Conservation (phyloP, 1,284 basidiomycete genomes). For the Fistulinella cinereoalba region DNA sequence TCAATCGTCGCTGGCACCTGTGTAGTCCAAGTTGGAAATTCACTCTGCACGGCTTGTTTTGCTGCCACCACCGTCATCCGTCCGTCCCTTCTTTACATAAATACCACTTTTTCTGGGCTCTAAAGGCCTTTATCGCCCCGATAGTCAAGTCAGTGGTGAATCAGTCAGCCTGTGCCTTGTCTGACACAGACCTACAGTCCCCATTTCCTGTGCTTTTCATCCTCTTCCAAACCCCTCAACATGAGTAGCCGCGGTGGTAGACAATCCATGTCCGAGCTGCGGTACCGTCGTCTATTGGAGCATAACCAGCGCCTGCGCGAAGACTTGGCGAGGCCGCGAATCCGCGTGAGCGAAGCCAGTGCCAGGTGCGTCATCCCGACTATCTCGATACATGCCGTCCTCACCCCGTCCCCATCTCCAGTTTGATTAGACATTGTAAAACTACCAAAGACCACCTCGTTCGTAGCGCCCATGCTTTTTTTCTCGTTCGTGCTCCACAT, state of each 20-base stretch:
- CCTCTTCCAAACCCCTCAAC: conserved; percentile 15
- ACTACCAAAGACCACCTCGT: conserved; percentile 73
- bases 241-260: conserved; percentile 65
- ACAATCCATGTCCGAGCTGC: conserved; percentile 95
- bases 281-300: conserved; percentile 88
- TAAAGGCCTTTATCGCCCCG: background rate
- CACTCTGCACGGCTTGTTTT: conserved; percentile 10
- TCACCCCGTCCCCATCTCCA: conserved; percentile 31
- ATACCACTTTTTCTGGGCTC: conserved; percentile 1
- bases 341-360: conserved; percentile 89
- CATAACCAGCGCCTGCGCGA: conserved; percentile 91
- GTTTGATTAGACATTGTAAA: conserved; percentile 90
- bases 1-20: background rate
- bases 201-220: conserved; percentile 1
- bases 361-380: conserved; percentile 61
- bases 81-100: too few relatives aligned
- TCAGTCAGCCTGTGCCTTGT: too few relatives aligned
- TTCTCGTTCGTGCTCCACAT: background rate
- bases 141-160: conserved; percentile 10
- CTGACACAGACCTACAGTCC: background rate
- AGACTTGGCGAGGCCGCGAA: conserved; percentile 83
- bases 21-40: conserved; percentile 9
- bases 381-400: conserved; percentile 3
- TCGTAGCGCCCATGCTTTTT: conserved; percentile 4
- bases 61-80: conserved; percentile 9